These are phyloP conservation scores for Penicillium sp. DNA, from an alignment of 2,329 filamentous ascomycete species.

Conservation along the genomic window DNA sequence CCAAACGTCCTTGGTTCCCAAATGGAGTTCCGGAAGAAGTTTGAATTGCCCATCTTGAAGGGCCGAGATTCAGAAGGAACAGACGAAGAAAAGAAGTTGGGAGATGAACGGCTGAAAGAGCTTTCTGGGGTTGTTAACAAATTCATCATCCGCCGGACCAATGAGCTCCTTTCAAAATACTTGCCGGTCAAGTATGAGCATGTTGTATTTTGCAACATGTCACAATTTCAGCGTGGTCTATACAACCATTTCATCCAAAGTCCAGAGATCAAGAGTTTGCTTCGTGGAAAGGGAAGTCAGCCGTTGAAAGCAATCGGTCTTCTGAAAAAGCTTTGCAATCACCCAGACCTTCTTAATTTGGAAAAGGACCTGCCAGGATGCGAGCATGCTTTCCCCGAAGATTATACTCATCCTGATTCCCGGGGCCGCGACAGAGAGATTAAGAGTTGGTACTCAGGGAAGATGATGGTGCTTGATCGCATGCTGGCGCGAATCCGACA, in stretches of 20 bases:
- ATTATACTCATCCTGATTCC: slow-evolving; percentile 84
- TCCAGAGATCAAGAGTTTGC: slow-evolving; percentile 86
- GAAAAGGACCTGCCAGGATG: slow-evolving; percentile 82
- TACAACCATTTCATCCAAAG: slow-evolving; percentile 98
- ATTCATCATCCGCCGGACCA: slow-evolving; percentile 96
- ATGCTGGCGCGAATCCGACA: slow-evolving; percentile 95
- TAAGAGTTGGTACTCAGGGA: slow-evolving; percentile 94
- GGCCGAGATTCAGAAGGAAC: slow-evolving; percentile 89
- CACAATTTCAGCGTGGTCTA: slow-evolving; percentile 86
- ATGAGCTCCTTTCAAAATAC: slow-evolving; percentile 97
- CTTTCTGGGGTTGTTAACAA: slow-evolving; percentile 88
- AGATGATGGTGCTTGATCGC: slow-evolving; percentile 96
- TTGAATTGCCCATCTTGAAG: slow-evolving; percentile 86
- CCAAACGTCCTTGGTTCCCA: slow-evolving; percentile 87
- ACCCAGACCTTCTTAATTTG: slow-evolving; percentile 87
- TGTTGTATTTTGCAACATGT: slow-evolving; percentile 94
- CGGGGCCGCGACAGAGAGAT: slow-evolving; percentile 89
- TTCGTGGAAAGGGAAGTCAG: slow-evolving; percentile 92
- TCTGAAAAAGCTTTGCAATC: slow-evolving; percentile 97
- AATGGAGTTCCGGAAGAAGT: slow-evolving; percentile 89
- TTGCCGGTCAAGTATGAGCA: slow-evolving; percentile 98
- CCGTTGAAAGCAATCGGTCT: slow-evolving; percentile 95
- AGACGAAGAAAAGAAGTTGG: slow-evolving; percentile 77
- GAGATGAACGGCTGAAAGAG: slow-evolving; percentile 79
- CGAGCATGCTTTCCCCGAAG: slow-evolving; percentile 77